A percentile compares a stretch with the other conserved stretches of the same genome.
phyloP scores from a whole-genome alignment of 495 filamentous ascomycete genomes.

The Penicillium nucicola region DNA sequence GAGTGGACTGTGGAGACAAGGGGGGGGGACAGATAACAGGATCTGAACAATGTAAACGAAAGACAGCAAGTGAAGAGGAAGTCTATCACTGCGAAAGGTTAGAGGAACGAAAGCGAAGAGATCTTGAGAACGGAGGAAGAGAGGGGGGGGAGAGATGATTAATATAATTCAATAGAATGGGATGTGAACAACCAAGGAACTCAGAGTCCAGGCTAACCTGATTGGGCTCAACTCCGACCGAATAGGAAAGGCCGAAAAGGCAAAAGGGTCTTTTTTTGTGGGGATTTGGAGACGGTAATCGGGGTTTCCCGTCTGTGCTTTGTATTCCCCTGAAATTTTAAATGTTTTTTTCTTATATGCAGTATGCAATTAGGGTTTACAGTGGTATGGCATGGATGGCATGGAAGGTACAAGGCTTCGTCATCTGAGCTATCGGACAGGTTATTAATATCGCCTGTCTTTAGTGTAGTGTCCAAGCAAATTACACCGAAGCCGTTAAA shows the following conservation, averaged over 20 bases:
- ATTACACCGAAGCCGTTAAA: neutral
- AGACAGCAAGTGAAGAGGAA: slow-evolving; percentile 3
- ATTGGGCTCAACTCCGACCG: neutral
- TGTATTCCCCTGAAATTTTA: neutral
- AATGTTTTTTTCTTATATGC: neutral
- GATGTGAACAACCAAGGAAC: neutral
- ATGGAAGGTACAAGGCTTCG: neutral
- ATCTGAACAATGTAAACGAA: neutral
- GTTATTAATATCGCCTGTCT: neutral
- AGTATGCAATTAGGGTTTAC: neutral
- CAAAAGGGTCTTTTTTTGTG: neutral
- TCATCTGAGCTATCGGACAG: neutral
- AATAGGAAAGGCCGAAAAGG: neutral
- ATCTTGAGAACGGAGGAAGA: neutral
- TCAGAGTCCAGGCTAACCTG: neutral
- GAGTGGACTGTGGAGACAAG: neutral
- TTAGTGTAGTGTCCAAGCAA: neutral
- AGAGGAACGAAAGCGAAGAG: neutral
- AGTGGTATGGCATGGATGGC: neutral
- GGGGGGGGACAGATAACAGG: neutral
- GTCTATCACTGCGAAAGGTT: neutral
- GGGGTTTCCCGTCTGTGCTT: neutral
- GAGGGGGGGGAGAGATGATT: slow-evolving; percentile 1
- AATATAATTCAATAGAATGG: slow-evolving; percentile 1
- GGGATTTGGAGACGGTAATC: neutral